These are phyloP conservation scores for Sclerotiophoma versabilis DNA, from an alignment of 2,329 filamentous ascomycete species.

Conservation along the genomic window DNA sequence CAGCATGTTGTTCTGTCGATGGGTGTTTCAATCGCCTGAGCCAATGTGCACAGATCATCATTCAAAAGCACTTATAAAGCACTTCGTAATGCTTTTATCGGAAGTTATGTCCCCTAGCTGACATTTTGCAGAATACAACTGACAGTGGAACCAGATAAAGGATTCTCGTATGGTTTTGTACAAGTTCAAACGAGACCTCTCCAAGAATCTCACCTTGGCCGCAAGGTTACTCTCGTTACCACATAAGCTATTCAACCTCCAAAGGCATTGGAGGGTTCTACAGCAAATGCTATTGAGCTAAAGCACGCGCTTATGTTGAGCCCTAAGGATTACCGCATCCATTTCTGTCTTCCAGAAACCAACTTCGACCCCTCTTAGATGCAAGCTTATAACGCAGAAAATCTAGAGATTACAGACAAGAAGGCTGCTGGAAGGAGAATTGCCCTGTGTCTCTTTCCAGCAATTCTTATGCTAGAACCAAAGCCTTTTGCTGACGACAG, in stretches of 20 bases:
- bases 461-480: not conserved
- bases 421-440: conserved; percentile 2
- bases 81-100: not conserved
- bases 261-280: not conserved
- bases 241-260: too few species aligned
- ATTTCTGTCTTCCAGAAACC: conserved; percentile 8
- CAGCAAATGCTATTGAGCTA: conserved; percentile 1
- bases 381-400: conserved; percentile 10
- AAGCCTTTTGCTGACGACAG: too few species aligned
- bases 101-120: too few species aligned
- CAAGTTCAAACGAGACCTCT: too few species aligned
- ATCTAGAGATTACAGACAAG: not conserved
- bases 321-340: conserved; percentile 19
- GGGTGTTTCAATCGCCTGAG: conserved; percentile 10
- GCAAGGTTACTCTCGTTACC: not conserved
- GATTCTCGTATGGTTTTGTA: too few species aligned
- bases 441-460: conserved; percentile 19
- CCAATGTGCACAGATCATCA: not conserved
- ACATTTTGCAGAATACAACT: too few species aligned
- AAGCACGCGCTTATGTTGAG: conserved; percentile 18
- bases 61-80: not conserved
- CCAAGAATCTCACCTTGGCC: not conserved
- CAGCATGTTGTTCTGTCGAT: conserved; percentile 15
- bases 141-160: too few species aligned
- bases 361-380: conserved; percentile 17